Base-by-base conservation (phyloP, 1,284 basidiomycete genomes). In the Moesziomyces parantarcticus region DNA sequence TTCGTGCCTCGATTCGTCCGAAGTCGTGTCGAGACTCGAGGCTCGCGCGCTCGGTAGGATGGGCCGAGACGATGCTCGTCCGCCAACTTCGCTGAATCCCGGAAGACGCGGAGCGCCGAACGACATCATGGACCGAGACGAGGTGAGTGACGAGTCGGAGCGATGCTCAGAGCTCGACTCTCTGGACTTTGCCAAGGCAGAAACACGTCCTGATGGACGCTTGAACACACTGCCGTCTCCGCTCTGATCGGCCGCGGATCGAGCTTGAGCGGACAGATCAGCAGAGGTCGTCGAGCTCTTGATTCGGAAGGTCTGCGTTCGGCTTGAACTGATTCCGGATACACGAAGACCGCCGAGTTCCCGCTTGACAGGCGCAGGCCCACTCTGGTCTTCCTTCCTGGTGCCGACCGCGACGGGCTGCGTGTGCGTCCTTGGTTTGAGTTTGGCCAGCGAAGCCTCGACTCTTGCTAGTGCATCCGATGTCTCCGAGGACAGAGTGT, bases 391-490 rank as follows among this genome's bases (percentile, higher is more conserved):
- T 6, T 53, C 25, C n/a, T 65, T 58, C 50, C 44, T 50, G 23
- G 50, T 54, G 26, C 39, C 42, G 18, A 22, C 48, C 14, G 49
- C 20, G 8, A 44, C 39, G 10, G 44, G 13, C 5, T 21, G 29
- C 2, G 36, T 34, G 13, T 46, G 53, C 0, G 64, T 61, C 43
- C 58, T 67, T 11, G 60, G 58, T 10, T 53, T 74, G 43, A 76
- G 56, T 41, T 42, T 58, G 18, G 70, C 71, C 7, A 76, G 61
- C 9, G 68, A 66, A 3, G 75, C 75, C 20, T 76, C 75, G 18
- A 76, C 55, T 22, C 50, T 70, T n/a, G 75, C 62, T 3, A 76
- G 55, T 21, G 71, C 71, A 36, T 71, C 53, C 10, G 66, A 62
- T 0, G 75, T 76, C 36, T 76, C 75, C 3, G 61, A 18, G 1